These are phyloP conservation scores for Colletotrichum neosansevieriae DNA, from an alignment of 2,329 filamentous ascomycete species.

Conservation along the genomic window DNA sequence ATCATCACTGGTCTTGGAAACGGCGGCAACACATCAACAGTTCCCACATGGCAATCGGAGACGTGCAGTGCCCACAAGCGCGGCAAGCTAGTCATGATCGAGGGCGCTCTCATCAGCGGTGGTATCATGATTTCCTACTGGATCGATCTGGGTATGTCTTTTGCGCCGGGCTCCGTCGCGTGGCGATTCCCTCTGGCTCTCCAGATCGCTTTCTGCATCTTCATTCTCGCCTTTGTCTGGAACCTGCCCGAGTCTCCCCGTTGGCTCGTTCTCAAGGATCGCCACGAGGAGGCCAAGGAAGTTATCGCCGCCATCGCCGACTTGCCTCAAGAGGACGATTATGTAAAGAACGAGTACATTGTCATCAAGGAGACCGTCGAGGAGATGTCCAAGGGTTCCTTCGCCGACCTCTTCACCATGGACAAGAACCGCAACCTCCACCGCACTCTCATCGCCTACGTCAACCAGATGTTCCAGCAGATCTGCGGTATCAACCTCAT, in stretches of 20 bases:
- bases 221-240: conserved; percentile 66
- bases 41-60: conserved; percentile 73
- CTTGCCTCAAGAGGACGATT: conserved; percentile 58
- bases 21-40: conserved; percentile 57
- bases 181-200: conserved; percentile 74
- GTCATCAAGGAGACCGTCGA: conserved; percentile 73
- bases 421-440: conserved; percentile 67
- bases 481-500: conserved; percentile 48
- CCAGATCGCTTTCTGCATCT: conserved; percentile 68
- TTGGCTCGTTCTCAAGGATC: conserved; percentile 55
- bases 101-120: conserved; percentile 68
- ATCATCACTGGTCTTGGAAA: conserved; percentile 55
- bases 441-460: conserved; percentile 65
- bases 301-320: conserved; percentile 58
- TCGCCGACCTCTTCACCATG: conserved; percentile 70
- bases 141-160: conserved; percentile 70
- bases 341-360: conserved; percentile 65
- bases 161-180: conserved; percentile 60
- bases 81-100: conserved; percentile 72
- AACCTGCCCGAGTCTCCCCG: conserved; percentile 66
- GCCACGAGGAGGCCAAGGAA: conserved; percentile 56
- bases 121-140: conserved; percentile 71
- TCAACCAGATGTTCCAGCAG: conserved; percentile 68
- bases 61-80: conserved; percentile 68
- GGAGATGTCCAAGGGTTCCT: conserved; percentile 67